These are phyloP conservation scores for Rhodotorula toruloides DNA, from an alignment of 768 basidiomycete species.

Conservation along the genomic window DNA sequence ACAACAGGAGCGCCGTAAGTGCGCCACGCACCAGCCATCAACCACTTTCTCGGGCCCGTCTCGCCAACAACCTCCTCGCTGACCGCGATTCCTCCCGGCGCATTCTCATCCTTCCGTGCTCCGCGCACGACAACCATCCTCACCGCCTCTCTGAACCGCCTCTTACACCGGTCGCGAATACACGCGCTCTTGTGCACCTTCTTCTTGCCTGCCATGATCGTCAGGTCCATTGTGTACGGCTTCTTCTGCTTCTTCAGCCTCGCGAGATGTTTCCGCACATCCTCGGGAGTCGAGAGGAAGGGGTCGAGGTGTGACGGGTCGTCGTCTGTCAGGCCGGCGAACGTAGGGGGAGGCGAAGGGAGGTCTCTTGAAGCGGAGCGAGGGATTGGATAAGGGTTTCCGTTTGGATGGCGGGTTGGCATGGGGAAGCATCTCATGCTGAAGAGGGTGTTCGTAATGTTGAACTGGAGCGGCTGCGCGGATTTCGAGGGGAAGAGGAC, in stretches of 20 bases:
- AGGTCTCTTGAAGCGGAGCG: neutral
- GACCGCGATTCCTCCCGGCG: neutral
- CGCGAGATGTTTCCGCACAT: too few relatives aligned
- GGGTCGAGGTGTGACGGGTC: too few relatives aligned
- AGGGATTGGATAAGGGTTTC: neutral
- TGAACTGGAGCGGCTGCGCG: neutral
- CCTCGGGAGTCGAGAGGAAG: too few relatives aligned
- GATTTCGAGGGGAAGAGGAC: conserved; percentile 9
- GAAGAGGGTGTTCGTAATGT: conserved; percentile 10
- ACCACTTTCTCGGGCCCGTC: conserved; percentile 26
- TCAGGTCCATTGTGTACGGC: conserved; percentile 30
- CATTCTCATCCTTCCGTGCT: neutral
- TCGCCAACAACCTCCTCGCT: conserved; percentile 13
- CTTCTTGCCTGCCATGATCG: conserved; percentile 31
- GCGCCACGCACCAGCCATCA: conserved; percentile 12
- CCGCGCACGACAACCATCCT: conserved; percentile 29
- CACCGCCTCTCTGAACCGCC: conserved; percentile 26
- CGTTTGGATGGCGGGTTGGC: too few relatives aligned
- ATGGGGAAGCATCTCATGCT: conserved; percentile 22
- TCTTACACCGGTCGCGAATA: conserved; percentile 20
- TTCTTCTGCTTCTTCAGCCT: neutral
- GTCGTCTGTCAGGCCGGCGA: conserved; percentile 5
- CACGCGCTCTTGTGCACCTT: conserved; percentile 32
- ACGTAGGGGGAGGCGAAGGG: conserved; percentile 4
- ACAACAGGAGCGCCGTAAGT: too few relatives aligned